A percentile compares a stretch with the other conserved stretches of the same genome.
Conservation (phyloP, 1,284 basidiomycete species). For the Cutaneotrichosporon cavernicola region DNA sequence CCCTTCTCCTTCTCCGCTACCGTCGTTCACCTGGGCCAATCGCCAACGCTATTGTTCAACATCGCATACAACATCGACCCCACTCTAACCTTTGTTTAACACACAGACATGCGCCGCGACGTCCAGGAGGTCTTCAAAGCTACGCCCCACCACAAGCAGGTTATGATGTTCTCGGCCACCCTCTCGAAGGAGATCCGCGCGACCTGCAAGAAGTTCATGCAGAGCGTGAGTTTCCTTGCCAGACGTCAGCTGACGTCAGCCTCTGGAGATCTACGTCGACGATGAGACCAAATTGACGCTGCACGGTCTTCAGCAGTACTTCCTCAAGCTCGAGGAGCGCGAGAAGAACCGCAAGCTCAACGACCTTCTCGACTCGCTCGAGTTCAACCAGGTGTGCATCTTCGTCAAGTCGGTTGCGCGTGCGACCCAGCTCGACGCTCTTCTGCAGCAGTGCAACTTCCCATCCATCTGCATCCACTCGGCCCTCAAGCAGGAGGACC, state of each 20-base stretch:
- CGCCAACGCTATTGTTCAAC: not conserved
- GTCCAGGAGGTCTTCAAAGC: constrained; percentile 99
- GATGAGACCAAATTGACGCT: constrained; percentile 99
- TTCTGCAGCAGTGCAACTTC: constrained; percentile 97
- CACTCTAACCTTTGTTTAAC: constrained; percentile 16
- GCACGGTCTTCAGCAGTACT: constrained; percentile 98
- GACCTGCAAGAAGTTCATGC: constrained; percentile 99
- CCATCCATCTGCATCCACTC: constrained; percentile 98
- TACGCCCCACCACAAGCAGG: constrained; percentile 99
- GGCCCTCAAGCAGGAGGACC: constrained; percentile 88
- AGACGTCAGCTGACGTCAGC: constrained; percentile 58
- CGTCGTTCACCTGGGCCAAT: not conserved
- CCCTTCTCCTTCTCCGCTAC: not conserved
- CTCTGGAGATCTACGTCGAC: constrained; percentile 98
- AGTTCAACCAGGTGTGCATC: constrained; percentile 99
- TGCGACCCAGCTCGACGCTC: constrained; percentile 93
- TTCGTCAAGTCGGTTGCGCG: constrained; percentile 98
- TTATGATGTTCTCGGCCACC: constrained; percentile 99
- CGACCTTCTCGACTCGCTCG: constrained; percentile 90
- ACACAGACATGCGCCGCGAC: constrained; percentile 97
- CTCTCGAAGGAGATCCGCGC: constrained; percentile 94
- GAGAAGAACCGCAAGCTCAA: constrained; percentile 98
- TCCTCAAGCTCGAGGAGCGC: constrained; percentile 91
- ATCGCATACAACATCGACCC: constrained; percentile 6
- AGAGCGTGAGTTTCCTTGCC: constrained; percentile 66